A percentile compares a stretch with the other conserved stretches of the same genome.
Evolutionary conservation across 129 eudicot genomes (phyloP).

Genomic region (Chrysanthemum lavandulifolium): DNA sequence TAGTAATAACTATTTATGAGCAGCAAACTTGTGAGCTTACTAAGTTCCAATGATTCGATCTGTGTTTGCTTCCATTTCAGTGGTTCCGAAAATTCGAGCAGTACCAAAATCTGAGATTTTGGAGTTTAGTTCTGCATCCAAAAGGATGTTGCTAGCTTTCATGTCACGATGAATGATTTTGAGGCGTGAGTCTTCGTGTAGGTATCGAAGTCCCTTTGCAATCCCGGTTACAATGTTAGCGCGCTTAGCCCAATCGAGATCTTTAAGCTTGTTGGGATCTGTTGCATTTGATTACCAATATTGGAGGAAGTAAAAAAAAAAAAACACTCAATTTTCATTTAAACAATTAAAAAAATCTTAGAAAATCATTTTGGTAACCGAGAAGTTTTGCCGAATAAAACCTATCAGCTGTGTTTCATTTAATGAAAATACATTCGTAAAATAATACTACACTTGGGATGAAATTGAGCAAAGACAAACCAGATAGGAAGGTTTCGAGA

Average conservation of each 20-base stretch:
- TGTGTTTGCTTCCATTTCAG: slow-evolving; percentile 29
- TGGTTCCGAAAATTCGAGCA: slow-evolving; percentile 31
- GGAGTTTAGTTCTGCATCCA: slow-evolving; percentile 35
- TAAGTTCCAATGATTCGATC: slow-evolving; percentile 31
- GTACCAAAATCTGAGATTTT: slow-evolving; percentile 47
- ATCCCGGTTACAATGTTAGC: slow-evolving; percentile 34
- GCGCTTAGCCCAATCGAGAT: slow-evolving; percentile 33
- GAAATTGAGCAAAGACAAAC: slow-evolving; percentile 4
- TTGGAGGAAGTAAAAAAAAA: no score
- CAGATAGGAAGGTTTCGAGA: slow-evolving; percentile 41
- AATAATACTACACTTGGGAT: no score
- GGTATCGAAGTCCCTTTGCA: slow-evolving; percentile 39
- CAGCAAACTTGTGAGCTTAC: slow-evolving; percentile 16
- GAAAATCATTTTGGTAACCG: neutral
- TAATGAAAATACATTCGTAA: neutral
- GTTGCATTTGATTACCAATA: neutral
- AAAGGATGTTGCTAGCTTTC: slow-evolving; percentile 35
- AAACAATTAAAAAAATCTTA: no score
- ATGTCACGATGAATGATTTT: slow-evolving; percentile 36
- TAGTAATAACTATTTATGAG: no score
- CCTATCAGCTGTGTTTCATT: neutral
- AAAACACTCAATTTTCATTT: no score
- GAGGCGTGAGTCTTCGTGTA: slow-evolving; percentile 42
- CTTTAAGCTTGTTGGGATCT: slow-evolving; percentile 30
- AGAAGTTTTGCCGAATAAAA: no score